Conservation (phyloP, 106 monocot species). For the Hemerocallis citrina region DNA sequence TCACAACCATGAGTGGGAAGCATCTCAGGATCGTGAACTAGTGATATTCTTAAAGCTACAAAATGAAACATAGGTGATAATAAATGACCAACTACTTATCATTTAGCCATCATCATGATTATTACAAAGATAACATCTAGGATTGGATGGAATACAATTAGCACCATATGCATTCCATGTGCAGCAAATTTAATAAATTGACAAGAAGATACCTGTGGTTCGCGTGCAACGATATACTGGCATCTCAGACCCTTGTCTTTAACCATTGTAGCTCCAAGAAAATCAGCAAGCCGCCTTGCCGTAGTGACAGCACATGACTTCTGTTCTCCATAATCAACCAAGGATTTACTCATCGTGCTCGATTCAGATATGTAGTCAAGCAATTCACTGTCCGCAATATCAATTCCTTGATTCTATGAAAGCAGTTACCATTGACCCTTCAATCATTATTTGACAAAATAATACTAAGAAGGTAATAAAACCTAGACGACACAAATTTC, state of each 20-base stretch:
- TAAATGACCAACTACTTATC: no score
- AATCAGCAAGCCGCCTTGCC: conserved; percentile 89
- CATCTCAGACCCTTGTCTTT: conserved; percentile 93
- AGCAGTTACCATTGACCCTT: background rate
- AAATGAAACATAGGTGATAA: no score
- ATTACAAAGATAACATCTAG: no score
- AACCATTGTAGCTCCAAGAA: conserved; percentile 94
- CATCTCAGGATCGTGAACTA: no score
- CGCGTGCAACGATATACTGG: conserved; percentile 86
- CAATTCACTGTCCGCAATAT: conserved; percentile 90
- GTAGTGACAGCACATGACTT: conserved; percentile 98
- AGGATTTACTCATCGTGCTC: conserved; percentile 98
- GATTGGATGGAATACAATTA: no score
- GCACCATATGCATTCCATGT: no score
- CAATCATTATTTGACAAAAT: background rate
- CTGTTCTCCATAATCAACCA: conserved; percentile 85
- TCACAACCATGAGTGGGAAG: no score
- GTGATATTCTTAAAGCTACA: no score
- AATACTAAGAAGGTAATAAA: background rate
- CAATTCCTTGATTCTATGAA: conserved; percentile 85
- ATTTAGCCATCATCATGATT: no score
- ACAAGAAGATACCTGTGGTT: conserved; percentile 77
- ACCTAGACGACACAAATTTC: background rate
- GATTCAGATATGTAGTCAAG: conserved; percentile 98
- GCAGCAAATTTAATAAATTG: no score